These are phyloP conservation scores for Bipolaris gigantea DNA, from an alignment of 2,329 filamentous ascomycete species.

Conservation along the genomic window DNA sequence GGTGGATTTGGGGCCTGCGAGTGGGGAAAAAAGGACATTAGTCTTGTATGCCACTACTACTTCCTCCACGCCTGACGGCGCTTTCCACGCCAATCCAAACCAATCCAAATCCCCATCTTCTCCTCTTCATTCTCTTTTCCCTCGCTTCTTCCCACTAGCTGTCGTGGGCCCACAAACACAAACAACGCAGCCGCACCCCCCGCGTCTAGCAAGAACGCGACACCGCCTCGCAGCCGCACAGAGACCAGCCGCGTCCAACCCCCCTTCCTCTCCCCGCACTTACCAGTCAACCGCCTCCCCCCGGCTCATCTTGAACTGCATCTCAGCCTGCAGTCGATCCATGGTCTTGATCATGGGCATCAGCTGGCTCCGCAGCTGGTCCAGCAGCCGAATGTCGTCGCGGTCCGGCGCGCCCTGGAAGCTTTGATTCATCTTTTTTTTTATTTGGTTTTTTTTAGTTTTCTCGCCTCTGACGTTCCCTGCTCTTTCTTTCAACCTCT, in stretches of 20 bases:
- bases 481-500: slow-evolving; percentile 1
- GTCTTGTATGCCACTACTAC: background rate
- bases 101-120: too few relatives aligned
- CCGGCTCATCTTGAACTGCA: slow-evolving; percentile 22
- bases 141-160: too few relatives aligned
- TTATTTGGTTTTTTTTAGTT: too few relatives aligned
- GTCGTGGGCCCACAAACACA: background rate
- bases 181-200: background rate
- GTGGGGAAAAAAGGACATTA: background rate
- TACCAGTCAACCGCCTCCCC: slow-evolving; percentile 27
- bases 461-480: background rate
- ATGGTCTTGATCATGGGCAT: slow-evolving; percentile 31
- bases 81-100: too few relatives aligned
- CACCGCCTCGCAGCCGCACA: background rate
- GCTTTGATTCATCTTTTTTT: slow-evolving; percentile 33
- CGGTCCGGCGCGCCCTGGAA: slow-evolving; percentile 27
- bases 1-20: slow-evolving; percentile 24
- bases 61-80: too few relatives aligned
- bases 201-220: background rate
- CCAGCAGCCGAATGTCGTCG: slow-evolving; percentile 28
- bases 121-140: background rate
- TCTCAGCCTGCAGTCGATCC: slow-evolving; percentile 26
- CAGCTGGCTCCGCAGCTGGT: slow-evolving; percentile 28
- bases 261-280: slow-evolving; percentile 2
- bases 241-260: background rate